These are phyloP conservation scores for Cyanidiococcus yangmingshanensis DNA, from an alignment of 23 red algal species.

Conservation along the genomic window DNA sequence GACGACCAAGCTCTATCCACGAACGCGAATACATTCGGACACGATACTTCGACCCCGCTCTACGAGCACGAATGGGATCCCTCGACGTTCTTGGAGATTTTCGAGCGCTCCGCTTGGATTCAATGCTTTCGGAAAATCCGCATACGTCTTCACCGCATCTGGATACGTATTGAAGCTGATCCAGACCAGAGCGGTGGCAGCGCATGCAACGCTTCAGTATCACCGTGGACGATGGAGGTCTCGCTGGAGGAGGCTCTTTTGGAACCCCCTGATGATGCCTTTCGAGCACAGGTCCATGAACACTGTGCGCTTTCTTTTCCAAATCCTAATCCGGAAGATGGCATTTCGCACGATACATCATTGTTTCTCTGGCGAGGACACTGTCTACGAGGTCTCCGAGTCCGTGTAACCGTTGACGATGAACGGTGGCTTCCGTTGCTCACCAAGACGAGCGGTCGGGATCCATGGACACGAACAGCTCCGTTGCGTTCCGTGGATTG, in stretches of 20 bases:
- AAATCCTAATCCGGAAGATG: neutral
- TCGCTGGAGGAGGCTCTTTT: neutral
- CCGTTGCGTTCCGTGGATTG: neutral
- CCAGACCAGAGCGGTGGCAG: neutral
- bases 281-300: neutral
- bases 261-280: neutral
- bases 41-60: too few relatives aligned
- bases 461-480: neutral
- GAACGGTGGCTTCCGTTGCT: neutral
- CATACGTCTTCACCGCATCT: neutral
- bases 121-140: neutral
- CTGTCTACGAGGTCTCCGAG: neutral
- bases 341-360: neutral
- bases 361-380: neutral
- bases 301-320: neutral
- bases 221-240: neutral
- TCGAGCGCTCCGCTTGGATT: neutral
- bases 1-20: too few relatives aligned
- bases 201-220: neutral
- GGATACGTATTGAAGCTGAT: neutral
- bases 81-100: neutral
- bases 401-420: neutral
- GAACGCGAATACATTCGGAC: too few relatives aligned
- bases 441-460: neutral
- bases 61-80: neutral